Base-by-base conservation (phyloP, 257 asterid genomes). In the Cynanchum wilfordii region DNA sequence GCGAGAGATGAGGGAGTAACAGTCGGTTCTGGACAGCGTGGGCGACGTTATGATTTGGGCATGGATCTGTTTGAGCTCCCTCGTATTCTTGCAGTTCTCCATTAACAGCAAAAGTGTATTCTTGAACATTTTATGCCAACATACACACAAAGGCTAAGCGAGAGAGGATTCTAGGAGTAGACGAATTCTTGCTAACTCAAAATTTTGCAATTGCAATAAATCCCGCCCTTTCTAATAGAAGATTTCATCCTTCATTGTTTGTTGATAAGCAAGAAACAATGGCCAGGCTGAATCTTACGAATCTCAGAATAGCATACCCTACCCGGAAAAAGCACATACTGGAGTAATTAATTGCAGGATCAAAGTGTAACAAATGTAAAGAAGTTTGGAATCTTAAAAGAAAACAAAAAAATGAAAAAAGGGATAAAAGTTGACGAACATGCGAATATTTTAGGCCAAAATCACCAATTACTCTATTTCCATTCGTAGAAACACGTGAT, bases 1-100 rank as follows among this genome's bases (percentile, higher is more conserved):
- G 70, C 96, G 95, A 55, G 96, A 88, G 69, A 77, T 44, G 77
- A 92, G 83, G 64, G 85, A 85, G 69, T 81, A 78, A 69, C 81
- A 85, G 33, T 88, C 89, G 52, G 66, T 17, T 47, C 77, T 74
- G 29, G 85, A 79, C 66, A 88, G 71, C 38, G 72, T 5, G 1
- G 92, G 87, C 10, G 92, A 83, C 29, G 73, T 76, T 1, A 76
- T 76, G 73, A 92, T 67, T 22, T 81, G 90, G 74, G 89, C 79
- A 69, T 87, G 95, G 68, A 92, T 84, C 86, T 85, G 88, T 71
- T 81, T 76, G 67, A 90, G 79, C 57, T 85, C 82, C 55, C 76
- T 79, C 73, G 85, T 69, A 81, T 54, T 88, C 72, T 65, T 87
- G 87, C 89, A 87, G 36, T 44, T 66, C 83, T 88, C 85, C 55